These are phyloP conservation scores for Cryphonectria radicalis DNA, from an alignment of 2,329 filamentous ascomycete genomes.

Conservation along the genomic window DNA sequence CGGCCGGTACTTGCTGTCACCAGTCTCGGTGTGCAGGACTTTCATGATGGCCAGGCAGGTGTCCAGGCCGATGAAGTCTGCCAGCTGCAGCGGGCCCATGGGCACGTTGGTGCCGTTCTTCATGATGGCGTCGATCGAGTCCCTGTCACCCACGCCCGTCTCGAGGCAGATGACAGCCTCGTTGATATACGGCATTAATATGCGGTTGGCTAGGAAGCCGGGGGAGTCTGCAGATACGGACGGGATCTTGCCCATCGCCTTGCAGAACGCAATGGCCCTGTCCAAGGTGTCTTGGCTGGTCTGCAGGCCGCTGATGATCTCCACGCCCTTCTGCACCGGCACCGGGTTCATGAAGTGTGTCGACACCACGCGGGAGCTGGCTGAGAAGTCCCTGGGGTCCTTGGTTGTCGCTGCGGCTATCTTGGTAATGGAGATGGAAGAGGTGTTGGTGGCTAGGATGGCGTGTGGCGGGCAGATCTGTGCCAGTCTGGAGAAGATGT, in stretches of 20 bases:
- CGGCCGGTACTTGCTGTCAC: constrained; percentile 94
- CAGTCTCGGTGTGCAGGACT: constrained; percentile 87
- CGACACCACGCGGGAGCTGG: constrained; percentile 85
- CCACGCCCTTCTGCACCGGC: constrained; percentile 93
- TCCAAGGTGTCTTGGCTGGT: constrained; percentile 82
- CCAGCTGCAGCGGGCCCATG: constrained; percentile 92
- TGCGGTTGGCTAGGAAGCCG: constrained; percentile 94
- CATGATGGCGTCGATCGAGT: constrained; percentile 97
- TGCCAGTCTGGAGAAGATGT: constrained; percentile 84
- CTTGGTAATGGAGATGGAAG: constrained; percentile 96
- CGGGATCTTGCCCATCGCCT: constrained; percentile 89
- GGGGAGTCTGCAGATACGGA: constrained; percentile 88
- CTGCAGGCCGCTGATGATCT: constrained; percentile 94
- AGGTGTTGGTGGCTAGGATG: constrained; percentile 95
- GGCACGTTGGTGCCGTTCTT: constrained; percentile 99
- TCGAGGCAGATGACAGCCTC: constrained; percentile 96
- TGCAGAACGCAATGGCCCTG: constrained; percentile 82
- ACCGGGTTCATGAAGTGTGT: constrained; percentile 99
- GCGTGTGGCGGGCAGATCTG: constrained; percentile 81
- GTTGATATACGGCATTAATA: constrained; percentile 99
- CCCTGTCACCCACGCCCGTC: constrained; percentile 84
- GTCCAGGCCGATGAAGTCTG: constrained; percentile 96
- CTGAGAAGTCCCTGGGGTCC: constrained; percentile 78
- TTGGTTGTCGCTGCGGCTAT: constrained; percentile 86
- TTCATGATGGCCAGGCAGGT: constrained; percentile 98